A percentile compares a stretch with the other conserved stretches of the same genome.
Conservation (phyloP, 441 rosid genomes). For the Erysimum cheiri region DNA sequence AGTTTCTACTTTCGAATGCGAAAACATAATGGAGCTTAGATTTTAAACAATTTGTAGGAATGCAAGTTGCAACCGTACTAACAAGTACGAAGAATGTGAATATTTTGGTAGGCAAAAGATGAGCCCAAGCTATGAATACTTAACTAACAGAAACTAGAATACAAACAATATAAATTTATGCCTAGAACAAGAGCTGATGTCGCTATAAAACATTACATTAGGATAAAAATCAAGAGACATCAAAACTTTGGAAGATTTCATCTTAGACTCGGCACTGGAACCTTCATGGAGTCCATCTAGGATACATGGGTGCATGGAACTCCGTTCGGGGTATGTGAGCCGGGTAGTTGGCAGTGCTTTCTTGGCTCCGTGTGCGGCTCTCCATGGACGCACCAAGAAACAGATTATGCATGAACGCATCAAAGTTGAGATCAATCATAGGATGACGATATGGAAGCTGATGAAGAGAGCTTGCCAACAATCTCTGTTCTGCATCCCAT, state of each 20-base stretch:
- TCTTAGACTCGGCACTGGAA: not conserved
- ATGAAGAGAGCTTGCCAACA: constrained; percentile 16
- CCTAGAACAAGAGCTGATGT: constrained; percentile 34
- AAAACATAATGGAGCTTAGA: not conserved
- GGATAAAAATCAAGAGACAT: constrained; percentile 34
- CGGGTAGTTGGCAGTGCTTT: not conserved
- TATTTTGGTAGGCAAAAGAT: constrained; percentile 1
- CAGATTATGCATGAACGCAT: constrained; percentile 33
- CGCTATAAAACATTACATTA: constrained; percentile 35
- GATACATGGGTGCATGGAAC: constrained; percentile 23
- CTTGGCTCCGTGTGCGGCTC: constrained; percentile 17
- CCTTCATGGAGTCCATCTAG: constrained; percentile 38
- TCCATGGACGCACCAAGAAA: not conserved
- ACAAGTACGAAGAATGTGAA: constrained; percentile 2
- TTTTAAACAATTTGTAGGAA: not conserved
- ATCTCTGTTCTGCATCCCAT: constrained; percentile 37
- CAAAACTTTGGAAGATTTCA: constrained; percentile 37
- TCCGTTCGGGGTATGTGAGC: constrained; percentile 19
- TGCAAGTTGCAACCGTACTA: not conserved
- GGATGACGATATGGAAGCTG: constrained; percentile 37
- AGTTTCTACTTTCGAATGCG: not conserved
- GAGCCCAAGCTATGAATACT: constrained; percentile 20
- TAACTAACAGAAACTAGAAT: constrained; percentile 34
- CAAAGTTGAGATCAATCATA: constrained; percentile 34
- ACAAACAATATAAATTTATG: constrained; percentile 32